Conservation (phyloP, 208 protist species). For the Vickermania spadyakhi region DNA sequence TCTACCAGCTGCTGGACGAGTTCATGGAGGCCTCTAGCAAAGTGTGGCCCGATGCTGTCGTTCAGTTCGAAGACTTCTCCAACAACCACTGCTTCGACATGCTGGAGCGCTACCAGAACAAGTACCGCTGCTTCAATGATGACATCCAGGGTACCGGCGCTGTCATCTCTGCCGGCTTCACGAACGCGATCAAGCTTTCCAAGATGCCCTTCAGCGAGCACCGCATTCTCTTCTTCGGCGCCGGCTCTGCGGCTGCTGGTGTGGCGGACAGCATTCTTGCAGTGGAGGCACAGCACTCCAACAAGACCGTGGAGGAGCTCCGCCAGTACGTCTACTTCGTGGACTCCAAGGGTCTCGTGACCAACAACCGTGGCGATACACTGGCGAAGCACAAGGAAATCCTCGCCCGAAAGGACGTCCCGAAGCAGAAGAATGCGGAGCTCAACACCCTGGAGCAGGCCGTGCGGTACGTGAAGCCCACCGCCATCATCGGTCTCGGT, state of each 20-base stretch:
- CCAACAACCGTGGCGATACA: constrained; percentile 38
- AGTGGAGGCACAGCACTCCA: constrained; percentile 19
- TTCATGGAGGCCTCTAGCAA: constrained; percentile 62
- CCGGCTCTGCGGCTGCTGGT: constrained; percentile 83
- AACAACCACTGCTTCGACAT: constrained; percentile 90
- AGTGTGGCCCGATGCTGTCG: constrained; percentile 60
- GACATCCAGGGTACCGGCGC: constrained; percentile 95
- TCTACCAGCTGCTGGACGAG: constrained; percentile 81
- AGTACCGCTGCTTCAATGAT: constrained; percentile 93
- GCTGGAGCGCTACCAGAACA: constrained; percentile 80
- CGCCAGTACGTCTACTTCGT: constrained; percentile 64
- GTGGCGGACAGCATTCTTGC: constrained; percentile 79
- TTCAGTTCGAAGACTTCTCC: constrained; percentile 95
- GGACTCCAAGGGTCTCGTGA: constrained; percentile 78
- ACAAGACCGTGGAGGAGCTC: constrained; percentile 48
- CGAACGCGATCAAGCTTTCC: constrained; percentile 38
- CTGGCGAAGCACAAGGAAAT: constrained; percentile 59
- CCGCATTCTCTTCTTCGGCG: constrained; percentile 67
- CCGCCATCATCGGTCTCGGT: constrained; percentile 86
- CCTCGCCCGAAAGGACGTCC: constrained; percentile 55
- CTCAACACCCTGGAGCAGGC: constrained; percentile 28
- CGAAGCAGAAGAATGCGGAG: constrained; percentile 23
- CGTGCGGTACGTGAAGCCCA: constrained; percentile 82
- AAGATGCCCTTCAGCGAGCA: constrained; percentile 12
- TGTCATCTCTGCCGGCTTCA: constrained; percentile 67